Conservation (phyloP, 176 grass and related monocot species). For the Alopecurus myosuroides region DNA sequence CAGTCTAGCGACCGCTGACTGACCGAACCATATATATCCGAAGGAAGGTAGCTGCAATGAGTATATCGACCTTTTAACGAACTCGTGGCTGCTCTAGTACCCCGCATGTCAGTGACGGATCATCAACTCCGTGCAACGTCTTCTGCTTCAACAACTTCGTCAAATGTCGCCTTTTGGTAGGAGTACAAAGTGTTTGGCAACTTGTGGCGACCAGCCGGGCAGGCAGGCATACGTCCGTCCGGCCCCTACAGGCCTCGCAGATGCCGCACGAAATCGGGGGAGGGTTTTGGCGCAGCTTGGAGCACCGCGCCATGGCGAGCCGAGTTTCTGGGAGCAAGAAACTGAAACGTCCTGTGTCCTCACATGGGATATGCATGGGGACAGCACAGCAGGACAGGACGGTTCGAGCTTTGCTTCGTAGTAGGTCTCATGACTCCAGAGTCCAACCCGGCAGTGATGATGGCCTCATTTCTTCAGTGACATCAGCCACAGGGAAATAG, state of each 20-base stretch:
- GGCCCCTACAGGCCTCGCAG: not conserved
- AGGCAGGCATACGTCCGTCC: not conserved
- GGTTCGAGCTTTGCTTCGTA: slow-evolving; percentile 7
- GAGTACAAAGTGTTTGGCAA: not conserved
- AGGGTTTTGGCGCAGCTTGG: slow-evolving; percentile 23
- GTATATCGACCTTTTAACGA: not conserved
- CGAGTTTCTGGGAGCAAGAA: slow-evolving; percentile 27
- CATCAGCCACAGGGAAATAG: slow-evolving; percentile 10
- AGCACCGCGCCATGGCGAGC: not conserved
- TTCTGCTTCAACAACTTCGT: too few species aligned
- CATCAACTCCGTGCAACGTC: too few species aligned
- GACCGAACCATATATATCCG: not conserved
- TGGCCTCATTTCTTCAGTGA: not conserved
- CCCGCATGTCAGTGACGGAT: not conserved
- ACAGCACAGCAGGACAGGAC: slow-evolving; percentile 10
- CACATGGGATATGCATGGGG: slow-evolving; percentile 16
- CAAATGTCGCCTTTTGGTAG: not conserved
- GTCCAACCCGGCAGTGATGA: not conserved
- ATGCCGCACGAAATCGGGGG: slow-evolving; percentile 59
- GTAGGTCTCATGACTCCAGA: not conserved
- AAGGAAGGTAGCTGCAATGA: not conserved
- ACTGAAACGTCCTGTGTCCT: slow-evolving; percentile 8
- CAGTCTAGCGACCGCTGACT: not conserved
- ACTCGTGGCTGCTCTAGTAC: not conserved
- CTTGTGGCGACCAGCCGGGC: not conserved